phyloP scores from a whole-genome alignment of 495 filamentous ascomycete genomes.

The Entonaema liquescens region DNA sequence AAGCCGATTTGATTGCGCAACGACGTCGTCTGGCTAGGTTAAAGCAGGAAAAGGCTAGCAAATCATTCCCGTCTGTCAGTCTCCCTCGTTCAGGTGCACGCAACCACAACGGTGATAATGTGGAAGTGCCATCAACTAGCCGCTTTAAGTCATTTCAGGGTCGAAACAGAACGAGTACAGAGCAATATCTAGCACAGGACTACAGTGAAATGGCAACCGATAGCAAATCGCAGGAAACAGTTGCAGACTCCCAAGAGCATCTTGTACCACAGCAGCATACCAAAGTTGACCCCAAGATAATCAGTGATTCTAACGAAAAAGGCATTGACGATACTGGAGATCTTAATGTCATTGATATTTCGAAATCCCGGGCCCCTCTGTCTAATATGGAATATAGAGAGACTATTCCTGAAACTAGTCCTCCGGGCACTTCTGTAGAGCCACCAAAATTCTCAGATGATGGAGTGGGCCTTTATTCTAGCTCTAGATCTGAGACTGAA shows the following conservation, averaged over 20 bases:
- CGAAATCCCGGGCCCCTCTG: slow-evolving; percentile 12
- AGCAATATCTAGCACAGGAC: slow-evolving; percentile 36
- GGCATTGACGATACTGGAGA: slow-evolving; percentile 10
- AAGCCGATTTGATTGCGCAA: slow-evolving; percentile 24
- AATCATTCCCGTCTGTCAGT: slow-evolving; percentile 49
- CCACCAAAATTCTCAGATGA: slow-evolving; percentile 31
- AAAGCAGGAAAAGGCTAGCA: slow-evolving; percentile 50
- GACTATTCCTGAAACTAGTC: slow-evolving; percentile 54
- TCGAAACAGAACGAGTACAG: slow-evolving; percentile 19
- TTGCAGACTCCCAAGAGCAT: slow-evolving; percentile 46
- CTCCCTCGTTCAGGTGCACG: slow-evolving; percentile 42
- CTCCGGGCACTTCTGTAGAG: slow-evolving; percentile 33
- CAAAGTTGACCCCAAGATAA: slow-evolving; percentile 37
- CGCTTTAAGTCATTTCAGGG: slow-evolving; percentile 34
- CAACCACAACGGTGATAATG: slow-evolving; percentile 37
- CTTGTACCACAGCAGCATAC: slow-evolving; percentile 22
- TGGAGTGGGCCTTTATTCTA: slow-evolving; percentile 34
- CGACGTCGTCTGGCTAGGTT: slow-evolving; percentile 41
- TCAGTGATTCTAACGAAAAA: slow-evolving; percentile 19
- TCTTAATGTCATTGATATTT: slow-evolving; percentile 8
- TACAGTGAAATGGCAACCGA: slow-evolving; percentile 29
- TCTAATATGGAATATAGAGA: slow-evolving; percentile 39
- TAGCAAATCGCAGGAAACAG: slow-evolving; percentile 42
- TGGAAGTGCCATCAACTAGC: slow-evolving; percentile 54
- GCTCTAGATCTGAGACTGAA: slow-evolving; percentile 26